Percentiles rank a stretch among this genome's conserved stretches.
Conservation (phyloP, 768 basidiomycete genomes). For the Galerina sulciceps region DNA sequence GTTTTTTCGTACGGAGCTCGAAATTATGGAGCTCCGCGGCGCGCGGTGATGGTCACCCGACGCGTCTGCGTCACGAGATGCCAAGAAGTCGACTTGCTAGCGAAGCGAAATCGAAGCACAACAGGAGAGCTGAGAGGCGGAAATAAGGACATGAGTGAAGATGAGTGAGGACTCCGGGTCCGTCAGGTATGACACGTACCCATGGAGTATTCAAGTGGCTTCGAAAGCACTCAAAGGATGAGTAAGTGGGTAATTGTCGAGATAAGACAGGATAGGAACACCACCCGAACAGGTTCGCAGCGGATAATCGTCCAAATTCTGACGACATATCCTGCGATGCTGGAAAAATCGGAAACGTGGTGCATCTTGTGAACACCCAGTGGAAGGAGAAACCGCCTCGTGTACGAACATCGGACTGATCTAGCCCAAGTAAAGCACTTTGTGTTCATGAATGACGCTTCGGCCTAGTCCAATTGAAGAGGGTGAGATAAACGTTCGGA, state of each 20-base stretch:
- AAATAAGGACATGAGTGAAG: background rate
- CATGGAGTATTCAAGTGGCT: background rate
- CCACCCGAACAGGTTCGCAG: background rate
- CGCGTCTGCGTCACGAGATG: constrained; percentile 39
- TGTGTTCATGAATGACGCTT: background rate
- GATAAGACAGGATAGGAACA: background rate
- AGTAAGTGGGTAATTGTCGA: background rate
- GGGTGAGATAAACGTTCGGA: background rate
- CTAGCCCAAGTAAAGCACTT: background rate
- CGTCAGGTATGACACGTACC: background rate
- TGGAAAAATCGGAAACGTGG: background rate
- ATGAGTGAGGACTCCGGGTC: background rate
- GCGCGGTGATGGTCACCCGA: constrained; percentile 23
- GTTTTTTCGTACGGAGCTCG: constrained; percentile 46
- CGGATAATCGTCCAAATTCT: background rate
- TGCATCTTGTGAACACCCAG: too few species aligned
- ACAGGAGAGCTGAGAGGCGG: background rate
- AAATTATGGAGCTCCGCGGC: constrained; percentile 32
- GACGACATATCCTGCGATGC: background rate
- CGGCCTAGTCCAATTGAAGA: too few species aligned
- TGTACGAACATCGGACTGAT: background rate
- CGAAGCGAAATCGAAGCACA: too few species aligned
- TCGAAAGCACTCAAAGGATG: background rate
- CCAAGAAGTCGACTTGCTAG: background rate
- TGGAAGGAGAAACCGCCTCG: too few species aligned